Evolutionary conservation across 257 asterid species (phyloP).

Genomic region (Rauvolfia tetraphylla): DNA sequence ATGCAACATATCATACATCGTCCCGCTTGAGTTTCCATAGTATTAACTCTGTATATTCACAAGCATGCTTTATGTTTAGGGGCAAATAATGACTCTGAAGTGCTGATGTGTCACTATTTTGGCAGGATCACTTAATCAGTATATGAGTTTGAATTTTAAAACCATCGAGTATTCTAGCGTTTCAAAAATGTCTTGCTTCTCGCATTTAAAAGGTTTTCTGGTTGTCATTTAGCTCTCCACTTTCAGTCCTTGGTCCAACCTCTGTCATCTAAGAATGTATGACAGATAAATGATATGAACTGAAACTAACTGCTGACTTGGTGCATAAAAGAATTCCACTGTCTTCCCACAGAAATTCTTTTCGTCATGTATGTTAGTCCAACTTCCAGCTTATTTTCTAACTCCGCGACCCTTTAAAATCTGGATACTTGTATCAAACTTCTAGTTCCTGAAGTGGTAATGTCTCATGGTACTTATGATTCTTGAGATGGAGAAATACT

Average conservation of each 20-base stretch:
- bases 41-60: background rate
- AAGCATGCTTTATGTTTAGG: background rate
- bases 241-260: too few species aligned
- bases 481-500: background rate
- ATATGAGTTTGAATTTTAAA: background rate
- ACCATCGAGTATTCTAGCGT: background rate
- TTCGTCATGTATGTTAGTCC: background rate
- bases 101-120: background rate
- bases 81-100: background rate
- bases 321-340: background rate
- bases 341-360: background rate
- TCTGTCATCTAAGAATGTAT: background rate
- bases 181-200: background rate
- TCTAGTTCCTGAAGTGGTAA: background rate
- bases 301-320: background rate
- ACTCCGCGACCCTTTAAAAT: background rate
- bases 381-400: background rate
- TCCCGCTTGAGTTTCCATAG: conserved; percentile 1
- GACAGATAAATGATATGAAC: background rate
- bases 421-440: background rate
- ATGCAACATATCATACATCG: background rate
- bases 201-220: background rate
- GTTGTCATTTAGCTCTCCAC: background rate
- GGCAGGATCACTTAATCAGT: background rate
- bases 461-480: background rate